Evolutionary conservation across 495 filamentous ascomycete species (phyloP).

Genomic region (Hamigera avellanea): DNA sequence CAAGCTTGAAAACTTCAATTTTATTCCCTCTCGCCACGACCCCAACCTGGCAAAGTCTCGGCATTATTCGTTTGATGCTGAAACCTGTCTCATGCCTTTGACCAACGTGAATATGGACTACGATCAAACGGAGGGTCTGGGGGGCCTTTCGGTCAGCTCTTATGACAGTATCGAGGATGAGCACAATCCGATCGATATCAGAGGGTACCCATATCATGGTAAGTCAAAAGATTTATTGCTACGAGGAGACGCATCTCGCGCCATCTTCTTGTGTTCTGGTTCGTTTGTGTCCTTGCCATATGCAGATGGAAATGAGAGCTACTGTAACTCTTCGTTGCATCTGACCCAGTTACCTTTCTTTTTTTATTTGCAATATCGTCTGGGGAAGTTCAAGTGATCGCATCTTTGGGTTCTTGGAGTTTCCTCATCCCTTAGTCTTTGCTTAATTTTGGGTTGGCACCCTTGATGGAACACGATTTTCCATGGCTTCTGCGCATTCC

Average conservation of each 20-base stretch:
- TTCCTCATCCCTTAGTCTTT: no score
- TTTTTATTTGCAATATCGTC: neutral
- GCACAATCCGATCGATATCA: constrained; percentile 29
- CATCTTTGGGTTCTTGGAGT: no score
- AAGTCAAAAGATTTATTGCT: constrained; percentile 11
- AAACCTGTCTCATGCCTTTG: constrained; percentile 24
- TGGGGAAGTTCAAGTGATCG: no score
- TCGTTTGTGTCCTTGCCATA: constrained; percentile 14
- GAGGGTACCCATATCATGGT: constrained; percentile 36
- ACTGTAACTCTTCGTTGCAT: constrained; percentile 2
- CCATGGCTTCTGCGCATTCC: no score
- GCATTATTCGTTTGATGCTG: constrained; percentile 34
- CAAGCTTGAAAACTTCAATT: constrained; percentile 34
- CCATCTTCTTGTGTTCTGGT: constrained; percentile 21
- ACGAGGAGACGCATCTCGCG: constrained; percentile 12
- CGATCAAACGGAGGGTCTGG: constrained; percentile 37
- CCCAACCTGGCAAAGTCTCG: constrained; percentile 21
- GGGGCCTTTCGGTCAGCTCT: constrained; percentile 37
- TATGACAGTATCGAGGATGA: constrained; percentile 39
- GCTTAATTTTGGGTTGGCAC: no score
- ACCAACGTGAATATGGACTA: constrained; percentile 31
- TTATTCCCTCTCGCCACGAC: constrained; percentile 28
- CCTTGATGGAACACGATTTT: no score
- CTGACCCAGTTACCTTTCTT: neutral
- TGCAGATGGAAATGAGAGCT: constrained; percentile 8